Evolutionary conservation across 441 rosid species (phyloP).

Genomic region (Monsonia emarginata): DNA sequence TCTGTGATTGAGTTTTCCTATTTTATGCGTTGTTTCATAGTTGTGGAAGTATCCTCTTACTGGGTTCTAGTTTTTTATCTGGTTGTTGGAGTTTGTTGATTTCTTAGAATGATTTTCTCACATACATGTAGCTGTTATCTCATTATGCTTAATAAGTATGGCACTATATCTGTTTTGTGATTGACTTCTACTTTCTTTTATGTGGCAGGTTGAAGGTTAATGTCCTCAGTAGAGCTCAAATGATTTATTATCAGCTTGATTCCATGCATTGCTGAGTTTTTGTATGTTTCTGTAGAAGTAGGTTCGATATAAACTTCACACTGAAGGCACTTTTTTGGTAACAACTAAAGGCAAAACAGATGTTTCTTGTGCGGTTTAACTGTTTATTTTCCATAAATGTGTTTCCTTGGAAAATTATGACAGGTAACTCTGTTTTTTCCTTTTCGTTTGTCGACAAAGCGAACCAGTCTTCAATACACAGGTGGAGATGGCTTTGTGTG

Average conservation of each 20-base stretch:
- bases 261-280: background rate
- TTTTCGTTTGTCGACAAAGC: no score
- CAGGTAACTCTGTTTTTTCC: background rate
- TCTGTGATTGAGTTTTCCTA: background rate
- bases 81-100: background rate
- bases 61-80: background rate
- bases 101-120: background rate
- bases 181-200: background rate
- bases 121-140: background rate
- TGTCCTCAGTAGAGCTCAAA: constrained; percentile 1
- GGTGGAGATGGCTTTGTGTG: no score
- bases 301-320: background rate
- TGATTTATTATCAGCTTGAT: constrained; percentile 9
- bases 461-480: no score
- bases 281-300: background rate
- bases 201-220: constrained; percentile 29
- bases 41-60: background rate
- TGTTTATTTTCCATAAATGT: background rate
- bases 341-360: background rate
- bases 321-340: background rate
- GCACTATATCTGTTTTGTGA: background rate
- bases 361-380: background rate
- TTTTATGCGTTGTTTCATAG: background rate
- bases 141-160: no score
- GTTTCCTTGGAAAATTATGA: background rate